Percentiles rank a stretch among this genome's conserved stretches.
Evolutionary conservation across 1,139 yeast species (phyloP).

Genomic region (Suhomyces bokatorum): DNA sequence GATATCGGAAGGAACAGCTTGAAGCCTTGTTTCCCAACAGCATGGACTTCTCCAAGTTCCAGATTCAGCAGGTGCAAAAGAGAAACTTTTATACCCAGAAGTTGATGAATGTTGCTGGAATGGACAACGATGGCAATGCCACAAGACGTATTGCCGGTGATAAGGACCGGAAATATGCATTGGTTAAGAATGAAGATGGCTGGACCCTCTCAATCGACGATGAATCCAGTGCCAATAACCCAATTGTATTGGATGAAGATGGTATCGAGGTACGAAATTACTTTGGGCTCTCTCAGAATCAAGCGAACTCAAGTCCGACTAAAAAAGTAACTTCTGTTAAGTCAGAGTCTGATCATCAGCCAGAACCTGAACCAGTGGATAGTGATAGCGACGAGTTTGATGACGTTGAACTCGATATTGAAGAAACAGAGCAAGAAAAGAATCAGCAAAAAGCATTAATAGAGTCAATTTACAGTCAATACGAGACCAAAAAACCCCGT

Average conservation of each 20-base stretch:
- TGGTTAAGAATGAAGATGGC: conserved; percentile 78
- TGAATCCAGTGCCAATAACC: conserved; percentile 39
- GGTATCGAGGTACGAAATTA: conserved; percentile 17
- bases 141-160: conserved; percentile 81
- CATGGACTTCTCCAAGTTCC: conserved; percentile 90
- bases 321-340: neutral
- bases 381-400: conserved; percentile 25
- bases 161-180: conserved; percentile 70
- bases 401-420: conserved; percentile 22
- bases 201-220: conserved; percentile 74
- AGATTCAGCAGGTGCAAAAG: conserved; percentile 88
- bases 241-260: conserved; percentile 46
- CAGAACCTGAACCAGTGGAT: conserved; percentile 6
- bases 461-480: conserved; percentile 39
- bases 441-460: conserved; percentile 35
- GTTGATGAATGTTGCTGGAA: conserved; percentile 80
- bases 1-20: conserved; percentile 83
- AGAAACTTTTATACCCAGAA: conserved; percentile 88
- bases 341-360: neutral
- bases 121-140: conserved; percentile 59
- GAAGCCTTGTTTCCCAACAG: conserved; percentile 78
- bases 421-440: conserved; percentile 31
- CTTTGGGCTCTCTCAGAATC: neutral
- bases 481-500: conserved; percentile 13
- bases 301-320: neutral